Evolutionary conservation across 2,329 filamentous ascomycete genomes (phyloP), one percentile per base, ranked within the genome.

Genomic region (Ophiocordyceps robertsii): DNA sequence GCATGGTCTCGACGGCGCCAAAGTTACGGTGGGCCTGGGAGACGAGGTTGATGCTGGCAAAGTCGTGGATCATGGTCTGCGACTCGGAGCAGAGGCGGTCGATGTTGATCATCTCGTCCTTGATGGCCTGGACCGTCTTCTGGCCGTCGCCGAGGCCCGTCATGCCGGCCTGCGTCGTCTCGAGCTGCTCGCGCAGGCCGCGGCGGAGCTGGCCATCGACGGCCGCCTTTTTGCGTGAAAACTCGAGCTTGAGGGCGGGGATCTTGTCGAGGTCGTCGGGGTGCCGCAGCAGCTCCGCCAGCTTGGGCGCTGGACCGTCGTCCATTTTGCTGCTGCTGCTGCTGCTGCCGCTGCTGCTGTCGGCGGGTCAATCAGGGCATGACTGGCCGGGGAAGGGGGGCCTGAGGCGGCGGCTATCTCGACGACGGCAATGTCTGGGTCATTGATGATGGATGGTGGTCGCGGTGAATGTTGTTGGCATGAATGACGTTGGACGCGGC

Each of bases 211-310:
- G 88, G 41, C 81, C 80, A 66, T 98, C 92, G 46, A 98, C 79
- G 44, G 84, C 85, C 29, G 77, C 77, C 68, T 98, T 98, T 69
- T 95, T 96, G 57, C 92, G 86, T 52, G 79, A 77, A 66, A 96
- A 95, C 62, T 98, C 92, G 51, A 84, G 76, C 67, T 93, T 95
- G 58, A 98, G 73, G 38, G 80, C 80, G 41, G 81, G 71, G 56
- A 98, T 90, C 72, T 95, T 96, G 69, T 98, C 92, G 52, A 98
- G 80, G 65, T 98, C 92, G 60, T 98, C 92, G 3, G 92, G 87
- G 58, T 95, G 88, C 56, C 88, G 86, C 52, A 98, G 80, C 47
- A 96, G 78, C 70, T 96, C 90, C 51, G 88, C 79, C 61, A 98
- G 80, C 70, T 89, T 89, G 61, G 85, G 77, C 38, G 76, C 75